Conservation (phyloP, 495 filamentous ascomycete genomes). For the Penicillium ucsense region DNA sequence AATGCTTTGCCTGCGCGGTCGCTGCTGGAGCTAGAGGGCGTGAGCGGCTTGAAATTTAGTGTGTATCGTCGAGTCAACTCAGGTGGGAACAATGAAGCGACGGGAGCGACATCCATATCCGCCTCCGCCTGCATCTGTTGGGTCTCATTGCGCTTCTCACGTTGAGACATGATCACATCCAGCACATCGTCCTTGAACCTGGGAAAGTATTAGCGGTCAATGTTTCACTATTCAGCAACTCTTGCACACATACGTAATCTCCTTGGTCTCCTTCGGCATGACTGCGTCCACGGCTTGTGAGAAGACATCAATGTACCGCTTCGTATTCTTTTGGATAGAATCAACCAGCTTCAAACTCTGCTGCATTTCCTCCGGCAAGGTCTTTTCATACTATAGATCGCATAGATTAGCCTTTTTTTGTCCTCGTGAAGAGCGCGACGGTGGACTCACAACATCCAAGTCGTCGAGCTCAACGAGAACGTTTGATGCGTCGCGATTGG, state of each 20-base stretch:
- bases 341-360: constrained; percentile 60
- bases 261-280: constrained; percentile 68
- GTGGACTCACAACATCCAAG: constrained; percentile 51
- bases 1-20: constrained; percentile 63
- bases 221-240: background rate
- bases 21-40: constrained; percentile 55
- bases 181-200: constrained; percentile 96
- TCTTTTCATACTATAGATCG: constrained; percentile 57
- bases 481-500: constrained; percentile 64
- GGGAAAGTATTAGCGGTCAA: constrained; percentile 3
- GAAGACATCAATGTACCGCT: constrained; percentile 87
- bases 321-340: constrained; percentile 82
- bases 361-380: constrained; percentile 45
- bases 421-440: background rate
- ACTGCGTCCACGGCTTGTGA: constrained; percentile 80
- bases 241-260: constrained; percentile 55
- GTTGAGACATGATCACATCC: constrained; percentile 89
- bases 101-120: constrained; percentile 46
- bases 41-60: constrained; percentile 87
- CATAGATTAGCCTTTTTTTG: background rate
- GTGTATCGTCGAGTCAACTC: constrained; percentile 90
- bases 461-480: constrained; percentile 87
- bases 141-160: constrained; percentile 73
- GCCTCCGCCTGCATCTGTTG: constrained; percentile 59
- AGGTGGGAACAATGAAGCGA: constrained; percentile 65